Conservation (phyloP, 371 early-diverging fungal species). For the Furculomyces boomerangus region DNA sequence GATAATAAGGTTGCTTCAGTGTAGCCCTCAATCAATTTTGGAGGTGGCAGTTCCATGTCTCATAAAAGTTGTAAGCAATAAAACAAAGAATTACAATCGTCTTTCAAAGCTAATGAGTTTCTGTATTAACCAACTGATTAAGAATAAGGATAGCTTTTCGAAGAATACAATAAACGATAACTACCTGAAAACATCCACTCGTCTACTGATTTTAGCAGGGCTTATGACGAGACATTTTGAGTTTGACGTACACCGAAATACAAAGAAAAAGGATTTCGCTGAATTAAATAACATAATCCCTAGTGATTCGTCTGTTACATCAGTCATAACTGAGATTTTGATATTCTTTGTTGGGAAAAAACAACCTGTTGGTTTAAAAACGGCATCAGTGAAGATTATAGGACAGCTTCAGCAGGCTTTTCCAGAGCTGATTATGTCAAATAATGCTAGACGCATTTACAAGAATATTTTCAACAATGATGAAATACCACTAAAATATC, state of each 20-base stretch:
- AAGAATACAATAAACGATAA: slow-evolving; percentile 7
- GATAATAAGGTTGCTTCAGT: slow-evolving; percentile 31
- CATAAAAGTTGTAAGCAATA: slow-evolving; percentile 37
- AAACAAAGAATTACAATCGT: slow-evolving; percentile 40
- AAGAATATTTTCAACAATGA: slow-evolving; percentile 37
- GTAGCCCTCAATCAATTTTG: slow-evolving; percentile 39
- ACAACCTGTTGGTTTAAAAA: slow-evolving; percentile 10
- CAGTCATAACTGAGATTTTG: slow-evolving; percentile 8
- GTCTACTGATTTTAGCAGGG: slow-evolving; percentile 44
- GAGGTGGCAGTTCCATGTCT: slow-evolving; percentile 52
- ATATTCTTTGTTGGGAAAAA: slow-evolving; percentile 9
- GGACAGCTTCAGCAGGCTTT: slow-evolving; percentile 52
- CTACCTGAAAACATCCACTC: slow-evolving; percentile 25
- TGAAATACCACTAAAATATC: slow-evolving; percentile 30
- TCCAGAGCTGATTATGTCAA: slow-evolving; percentile 47
- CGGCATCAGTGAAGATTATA: slow-evolving; percentile 18
- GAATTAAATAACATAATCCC: slow-evolving; percentile 18
- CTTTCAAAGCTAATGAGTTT: slow-evolving; percentile 45
- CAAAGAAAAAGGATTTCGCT: slow-evolving; percentile 18
- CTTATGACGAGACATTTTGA: slow-evolving; percentile 53
- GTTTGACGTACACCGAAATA: slow-evolving; percentile 38
- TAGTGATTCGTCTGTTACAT: slow-evolving; percentile 5
- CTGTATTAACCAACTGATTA: slow-evolving; percentile 25
- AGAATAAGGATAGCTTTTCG: slow-evolving; percentile 14
- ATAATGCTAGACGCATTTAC: slow-evolving; percentile 38